Evolutionary conservation across 805 yeast species (phyloP).

Genomic region (Metschnikowia kunwiensis): DNA sequence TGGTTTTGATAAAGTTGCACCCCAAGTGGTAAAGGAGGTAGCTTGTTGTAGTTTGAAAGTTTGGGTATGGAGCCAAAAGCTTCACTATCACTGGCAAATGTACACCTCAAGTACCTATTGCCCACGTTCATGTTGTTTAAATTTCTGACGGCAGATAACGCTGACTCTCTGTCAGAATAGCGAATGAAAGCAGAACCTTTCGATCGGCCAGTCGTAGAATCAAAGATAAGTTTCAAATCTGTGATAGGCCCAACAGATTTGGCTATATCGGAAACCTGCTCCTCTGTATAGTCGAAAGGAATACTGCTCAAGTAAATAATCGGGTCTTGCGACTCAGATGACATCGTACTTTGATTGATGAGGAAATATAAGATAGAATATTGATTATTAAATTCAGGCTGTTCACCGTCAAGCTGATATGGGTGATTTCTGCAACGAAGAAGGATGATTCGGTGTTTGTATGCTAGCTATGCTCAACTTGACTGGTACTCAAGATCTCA

Average conservation of each 20-base stretch:
- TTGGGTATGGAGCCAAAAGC: constrained; percentile 19
- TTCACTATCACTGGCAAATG: constrained; percentile 55
- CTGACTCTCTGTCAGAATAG: constrained; percentile 79
- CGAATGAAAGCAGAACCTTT: constrained; percentile 89
- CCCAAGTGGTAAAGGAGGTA: constrained; percentile 43
- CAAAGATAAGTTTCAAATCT: constrained; percentile 72
- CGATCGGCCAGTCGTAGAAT: constrained; percentile 83
- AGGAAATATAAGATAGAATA: neutral
- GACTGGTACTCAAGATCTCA: no score
- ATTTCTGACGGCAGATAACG: constrained; percentile 87
- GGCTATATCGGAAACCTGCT: constrained; percentile 84
- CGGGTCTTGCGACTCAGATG: constrained; percentile 14
- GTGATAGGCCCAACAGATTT: constrained; percentile 85
- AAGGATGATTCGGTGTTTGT: no score
- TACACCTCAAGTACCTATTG: constrained; percentile 67
- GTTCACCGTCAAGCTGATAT: no score
- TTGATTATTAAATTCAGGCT: no score
- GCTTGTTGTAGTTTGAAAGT: constrained; percentile 22
- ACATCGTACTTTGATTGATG: constrained; percentile 1
- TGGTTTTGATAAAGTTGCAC: constrained; percentile 40
- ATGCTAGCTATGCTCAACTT: no score
- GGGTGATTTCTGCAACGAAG: no score
- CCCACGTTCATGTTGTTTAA: constrained; percentile 77
- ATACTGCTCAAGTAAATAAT: constrained; percentile 76
- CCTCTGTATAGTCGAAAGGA: constrained; percentile 92